Evolutionary conservation across 2,329 filamentous ascomycete species (phyloP).

Genomic region (Teratosphaeria epicoccoides): DNA sequence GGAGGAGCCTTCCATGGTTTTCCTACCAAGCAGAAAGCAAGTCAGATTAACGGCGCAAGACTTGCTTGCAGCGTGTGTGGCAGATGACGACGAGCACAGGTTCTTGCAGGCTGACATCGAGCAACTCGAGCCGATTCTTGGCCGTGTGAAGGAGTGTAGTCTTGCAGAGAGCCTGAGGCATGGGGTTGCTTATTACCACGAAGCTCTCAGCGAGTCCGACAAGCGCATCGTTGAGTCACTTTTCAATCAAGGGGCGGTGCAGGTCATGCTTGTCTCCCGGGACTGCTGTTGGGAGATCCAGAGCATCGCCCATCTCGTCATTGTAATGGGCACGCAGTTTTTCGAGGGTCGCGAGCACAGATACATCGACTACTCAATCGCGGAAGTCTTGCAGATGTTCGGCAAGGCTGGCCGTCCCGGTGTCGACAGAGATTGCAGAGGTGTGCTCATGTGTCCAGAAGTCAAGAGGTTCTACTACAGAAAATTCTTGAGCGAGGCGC

Average conservation of each 20-base stretch:
- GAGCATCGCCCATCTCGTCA: conserved; percentile 75
- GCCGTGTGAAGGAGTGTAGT: conserved; percentile 73
- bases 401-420: conserved; percentile 76
- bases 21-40: conserved; percentile 89
- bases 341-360: conserved; percentile 94
- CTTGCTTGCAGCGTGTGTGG: conserved; percentile 72
- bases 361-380: conserved; percentile 91
- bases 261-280: conserved; percentile 69
- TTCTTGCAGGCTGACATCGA: conserved; percentile 79
- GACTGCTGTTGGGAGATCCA: conserved; percentile 96
- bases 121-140: conserved; percentile 71
- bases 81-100: conserved; percentile 84
- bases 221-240: conserved; percentile 90
- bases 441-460: conserved; percentile 90
- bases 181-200: conserved; percentile 94
- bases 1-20: conserved; percentile 78
- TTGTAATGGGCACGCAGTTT: conserved; percentile 97
- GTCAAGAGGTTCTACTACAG: conserved; percentile 97
- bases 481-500: conserved; percentile 92
- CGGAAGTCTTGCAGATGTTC: conserved; percentile 95
- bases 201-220: conserved; percentile 78
- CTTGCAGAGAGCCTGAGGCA: conserved; percentile 83
- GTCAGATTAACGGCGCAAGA: conserved; percentile 79
- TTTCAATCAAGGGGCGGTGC: conserved; percentile 79
- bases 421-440: conserved; percentile 69